Base-by-base conservation (phyloP, 306 rosid genomes). In the Begonia masoniana region DNA sequence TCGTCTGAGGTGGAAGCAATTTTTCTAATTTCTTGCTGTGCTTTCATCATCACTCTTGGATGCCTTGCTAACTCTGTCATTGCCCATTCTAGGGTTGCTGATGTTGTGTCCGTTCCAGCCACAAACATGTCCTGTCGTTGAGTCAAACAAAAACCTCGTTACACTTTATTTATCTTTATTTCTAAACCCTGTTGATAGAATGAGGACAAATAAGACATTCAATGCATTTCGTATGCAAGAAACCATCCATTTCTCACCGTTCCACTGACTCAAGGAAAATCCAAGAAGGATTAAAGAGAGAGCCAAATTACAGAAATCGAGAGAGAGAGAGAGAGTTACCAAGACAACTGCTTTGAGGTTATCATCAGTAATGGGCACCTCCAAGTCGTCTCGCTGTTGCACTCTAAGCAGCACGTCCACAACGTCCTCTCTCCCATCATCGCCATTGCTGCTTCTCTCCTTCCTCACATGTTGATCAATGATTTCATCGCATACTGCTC, bases 301-400 rank as follows among this genome's bases (percentile, higher is more conserved):
- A 17, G 19, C 19, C 19, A 17, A 17, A 17, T 17, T 17, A 17
- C 19, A 17, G 19, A 17, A 17, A 17, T 17, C 9, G 12, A 51
- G 9, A 45, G 47, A 58, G 41, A 45, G 49, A n/a, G 16, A 19
- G 12, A n/a, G 16, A 13, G 10, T 17, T 63, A 68, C 78, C 78
- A 74, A 61, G 2, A 74, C 74, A 41, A 74, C 58, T 10, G 78
- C 78, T 47, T 74, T 74, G 10, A 74, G 71, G 23, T 74, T 74
- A 41, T 74, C 74, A 15, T 64, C 71, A 0, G 71, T 68, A 6
- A 74, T 61, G 46, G 71, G 65, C 13, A 74, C 58, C 7, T 56
- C 67, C 39, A 68, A 58, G 46, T 74, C 62, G 6, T 51, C 55
- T 13, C 65, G 55, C 35, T 55, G 51, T 12, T 65, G 69, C 5